A percentile compares a stretch with the other conserved stretches of the same genome.
Evolutionary conservation across 805 yeast species (phyloP).

Genomic region (Dipodascus albidus): DNA sequence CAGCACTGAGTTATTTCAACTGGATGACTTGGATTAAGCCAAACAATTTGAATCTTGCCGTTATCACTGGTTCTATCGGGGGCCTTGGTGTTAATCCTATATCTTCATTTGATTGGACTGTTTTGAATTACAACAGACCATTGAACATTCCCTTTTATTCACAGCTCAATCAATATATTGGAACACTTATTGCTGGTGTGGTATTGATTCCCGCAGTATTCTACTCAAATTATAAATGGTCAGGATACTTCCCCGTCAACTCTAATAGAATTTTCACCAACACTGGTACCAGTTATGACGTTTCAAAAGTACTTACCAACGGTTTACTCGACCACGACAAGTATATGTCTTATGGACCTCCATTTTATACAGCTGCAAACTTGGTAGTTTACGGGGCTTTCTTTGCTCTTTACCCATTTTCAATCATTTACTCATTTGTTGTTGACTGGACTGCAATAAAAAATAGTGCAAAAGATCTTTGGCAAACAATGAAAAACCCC

Average conservation of each 20-base stretch:
- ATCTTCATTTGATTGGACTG: slow-evolving; percentile 35
- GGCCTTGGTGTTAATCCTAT: slow-evolving; percentile 38
- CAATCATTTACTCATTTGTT: slow-evolving; percentile 34
- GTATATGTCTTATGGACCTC: slow-evolving; percentile 42
- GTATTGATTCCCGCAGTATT: slow-evolving; percentile 24
- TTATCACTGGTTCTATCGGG: slow-evolving; percentile 33
- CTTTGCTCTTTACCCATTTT: slow-evolving; percentile 41
- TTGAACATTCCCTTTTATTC: slow-evolving; percentile 23
- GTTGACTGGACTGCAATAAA: slow-evolving; percentile 31
- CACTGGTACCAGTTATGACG: slow-evolving; percentile 33
- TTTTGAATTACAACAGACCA: slow-evolving; percentile 19
- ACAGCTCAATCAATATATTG: slow-evolving; percentile 5
- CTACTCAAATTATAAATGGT: slow-evolving; percentile 40
- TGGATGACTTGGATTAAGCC: slow-evolving; percentile 55
- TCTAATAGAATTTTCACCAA: slow-evolving; percentile 31
- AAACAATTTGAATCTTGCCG: slow-evolving; percentile 36
- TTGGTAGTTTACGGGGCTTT: slow-evolving; percentile 41
- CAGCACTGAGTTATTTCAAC: slow-evolving; percentile 48
- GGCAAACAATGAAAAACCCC: slow-evolving; percentile 8
- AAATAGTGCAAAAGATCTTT: slow-evolving; percentile 6
- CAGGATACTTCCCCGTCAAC: slow-evolving; percentile 41
- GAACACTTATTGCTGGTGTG: slow-evolving; percentile 12
- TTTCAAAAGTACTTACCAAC: slow-evolving; percentile 33
- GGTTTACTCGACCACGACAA: slow-evolving; percentile 32
- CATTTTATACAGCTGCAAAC: slow-evolving; percentile 46